phyloP scores from a whole-genome alignment of 495 filamentous ascomycete genomes.

The Hypoxylon perforatum region DNA sequence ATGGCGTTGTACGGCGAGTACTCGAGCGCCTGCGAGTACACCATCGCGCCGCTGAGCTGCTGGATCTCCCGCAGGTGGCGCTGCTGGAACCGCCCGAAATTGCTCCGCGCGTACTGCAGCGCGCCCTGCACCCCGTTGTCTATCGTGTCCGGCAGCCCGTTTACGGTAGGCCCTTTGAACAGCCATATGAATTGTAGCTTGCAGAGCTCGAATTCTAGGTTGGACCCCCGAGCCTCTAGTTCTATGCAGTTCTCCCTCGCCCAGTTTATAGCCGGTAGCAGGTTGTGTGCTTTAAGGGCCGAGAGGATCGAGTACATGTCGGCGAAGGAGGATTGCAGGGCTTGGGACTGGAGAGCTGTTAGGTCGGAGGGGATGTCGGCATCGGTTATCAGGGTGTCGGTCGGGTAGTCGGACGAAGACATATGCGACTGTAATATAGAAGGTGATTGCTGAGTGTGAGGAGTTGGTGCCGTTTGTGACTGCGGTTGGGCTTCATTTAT shows the following conservation, averaged over 20 bases:
- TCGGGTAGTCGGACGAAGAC: slow-evolving; percentile 10
- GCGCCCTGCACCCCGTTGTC: slow-evolving; percentile 62
- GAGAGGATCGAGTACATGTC: slow-evolving; percentile 92
- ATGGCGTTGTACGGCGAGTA: slow-evolving; percentile 78
- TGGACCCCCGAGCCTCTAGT: slow-evolving; percentile 85
- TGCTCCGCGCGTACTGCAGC: slow-evolving; percentile 73
- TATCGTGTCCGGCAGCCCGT: slow-evolving; percentile 57
- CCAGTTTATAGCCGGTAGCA: slow-evolving; percentile 88
- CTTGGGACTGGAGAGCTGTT: slow-evolving; percentile 68
- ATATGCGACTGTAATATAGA: slow-evolving; percentile 21
- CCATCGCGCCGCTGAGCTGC: slow-evolving; percentile 79
- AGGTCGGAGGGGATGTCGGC: slow-evolving; percentile 51
- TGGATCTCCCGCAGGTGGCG: slow-evolving; percentile 81
- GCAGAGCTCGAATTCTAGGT: slow-evolving; percentile 93
- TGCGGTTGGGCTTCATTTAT: slow-evolving; percentile 67
- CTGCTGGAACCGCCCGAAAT: slow-evolving; percentile 67
- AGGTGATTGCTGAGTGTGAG: slow-evolving; percentile 3
- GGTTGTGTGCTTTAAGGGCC: slow-evolving; percentile 76
- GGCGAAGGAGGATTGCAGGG: slow-evolving; percentile 81
- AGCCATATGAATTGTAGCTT: slow-evolving; percentile 88
- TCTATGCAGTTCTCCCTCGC: slow-evolving; percentile 73
- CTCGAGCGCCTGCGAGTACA: slow-evolving; percentile 74
- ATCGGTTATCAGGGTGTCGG: slow-evolving; percentile 45
- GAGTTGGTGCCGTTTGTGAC: background rate
- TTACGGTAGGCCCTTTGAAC: slow-evolving; percentile 64